Base-by-base conservation (phyloP, 1,284 basidiomycete genomes). In the Fomes fomentarius region DNA sequence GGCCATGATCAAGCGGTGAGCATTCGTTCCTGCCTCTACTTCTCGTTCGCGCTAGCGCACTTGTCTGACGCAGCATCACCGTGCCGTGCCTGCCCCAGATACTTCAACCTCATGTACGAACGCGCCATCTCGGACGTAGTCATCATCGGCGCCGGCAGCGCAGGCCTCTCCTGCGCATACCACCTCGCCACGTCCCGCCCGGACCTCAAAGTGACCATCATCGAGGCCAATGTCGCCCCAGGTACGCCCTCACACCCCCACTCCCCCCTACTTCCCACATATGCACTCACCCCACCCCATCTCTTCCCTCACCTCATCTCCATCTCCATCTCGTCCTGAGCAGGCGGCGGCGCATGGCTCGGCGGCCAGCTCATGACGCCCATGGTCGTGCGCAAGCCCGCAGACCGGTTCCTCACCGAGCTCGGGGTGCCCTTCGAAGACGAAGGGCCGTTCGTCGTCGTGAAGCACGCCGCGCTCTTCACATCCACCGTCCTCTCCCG, bases 301-400 rank as follows among this genome's bases (percentile, higher is more conserved):
- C 11, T 7, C 8, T 17, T 28, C n/a, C n/a, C n/a, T n/a, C n/a
- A n/a, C n/a, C 14, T 38, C 46, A 15, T 25, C 47, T 38, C 7
- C 15, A 24, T 19, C 22, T 24, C 17, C 14, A 38, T 34, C n/a
- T 25, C 25, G 15, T 17, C 28, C 8, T 19, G 2, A 3, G 30
- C 28, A n/a, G 87, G 90, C 44, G 87, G 86, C 54, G 85, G 89
- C 45, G 87, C 87, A 19, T 91, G 89, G 89, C 79, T 91, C 42
- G 88, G 89, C 33, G 91, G 91, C 1, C 91, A 94, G 72, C 75
- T 93, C 47, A 92, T 93, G 90, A 85, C 83, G 1, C 85, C 89
- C 0, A 93, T 93, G 91, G 90, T 93, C 43, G 85, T 93, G 51
- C 85, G 90, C 57, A 93, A 93, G 74, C 92, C 88, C 4, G 91